These are phyloP conservation scores for Penicillium paxilli DNA, from an alignment of 495 filamentous ascomycete species.

Conservation along the genomic window DNA sequence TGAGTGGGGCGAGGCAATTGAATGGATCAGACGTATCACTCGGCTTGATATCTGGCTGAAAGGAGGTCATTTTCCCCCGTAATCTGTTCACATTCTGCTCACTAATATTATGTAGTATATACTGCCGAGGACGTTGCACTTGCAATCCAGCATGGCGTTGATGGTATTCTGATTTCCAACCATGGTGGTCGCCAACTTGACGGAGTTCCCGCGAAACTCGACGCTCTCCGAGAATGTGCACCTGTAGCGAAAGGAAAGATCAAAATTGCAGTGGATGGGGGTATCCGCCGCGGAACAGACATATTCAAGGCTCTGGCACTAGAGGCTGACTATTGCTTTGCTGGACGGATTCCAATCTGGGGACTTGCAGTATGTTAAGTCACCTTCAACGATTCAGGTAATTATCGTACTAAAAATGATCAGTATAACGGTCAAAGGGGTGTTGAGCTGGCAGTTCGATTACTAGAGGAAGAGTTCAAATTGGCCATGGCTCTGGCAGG, in stretches of 20 bases:
- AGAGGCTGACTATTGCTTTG: conserved; percentile 78
- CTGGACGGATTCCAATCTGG: conserved; percentile 82
- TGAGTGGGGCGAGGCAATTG: conserved; percentile 75
- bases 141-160: conserved; percentile 72
- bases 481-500: conserved; percentile 40
- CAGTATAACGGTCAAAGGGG: conserved; percentile 40
- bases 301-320: conserved; percentile 93
- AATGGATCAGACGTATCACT: conserved; percentile 83
- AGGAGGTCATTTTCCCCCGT: too few species aligned
- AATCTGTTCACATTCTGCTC: too few species aligned
- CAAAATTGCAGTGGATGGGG: conserved; percentile 84
- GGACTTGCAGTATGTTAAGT: conserved; percentile 42
- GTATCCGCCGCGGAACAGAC: conserved; percentile 83
- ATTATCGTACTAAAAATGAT: conserved; percentile 9
- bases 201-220: conserved; percentile 77
- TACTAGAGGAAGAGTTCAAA: conserved; percentile 33
- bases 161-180: conserved; percentile 89
- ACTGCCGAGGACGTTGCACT: conserved; percentile 68
- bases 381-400: conserved; percentile 7
- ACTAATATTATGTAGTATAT: conserved; percentile 1
- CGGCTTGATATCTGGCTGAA: conserved; percentile 92
- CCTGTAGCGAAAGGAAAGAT: conserved; percentile 76
- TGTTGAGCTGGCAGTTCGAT: conserved; percentile 33
- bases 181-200: conserved; percentile 93
- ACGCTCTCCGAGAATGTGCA: conserved; percentile 86